Conservation (phyloP, 306 rosid species). For the Fagus crenata region DNA sequence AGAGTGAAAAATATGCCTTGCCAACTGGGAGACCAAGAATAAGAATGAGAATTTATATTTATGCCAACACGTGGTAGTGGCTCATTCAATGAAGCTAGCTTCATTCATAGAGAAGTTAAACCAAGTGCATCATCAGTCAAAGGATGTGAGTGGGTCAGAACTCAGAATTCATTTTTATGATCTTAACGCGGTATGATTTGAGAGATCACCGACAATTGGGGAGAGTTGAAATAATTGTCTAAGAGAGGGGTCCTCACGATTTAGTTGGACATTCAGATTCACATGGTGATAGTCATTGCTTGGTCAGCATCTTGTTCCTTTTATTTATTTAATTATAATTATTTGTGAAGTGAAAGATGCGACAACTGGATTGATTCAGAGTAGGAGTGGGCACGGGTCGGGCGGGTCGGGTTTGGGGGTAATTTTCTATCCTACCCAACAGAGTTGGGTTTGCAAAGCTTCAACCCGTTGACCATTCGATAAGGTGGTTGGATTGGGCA, state of each 20-base stretch:
- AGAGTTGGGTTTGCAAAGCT: too few species aligned
- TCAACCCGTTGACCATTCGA: too few species aligned
- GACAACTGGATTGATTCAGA: neutral
- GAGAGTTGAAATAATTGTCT: neutral
- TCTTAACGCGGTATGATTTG: neutral
- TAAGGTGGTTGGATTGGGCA: too few species aligned
- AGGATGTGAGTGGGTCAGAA: neutral
- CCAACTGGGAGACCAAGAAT: too few species aligned
- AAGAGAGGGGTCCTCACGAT: neutral
- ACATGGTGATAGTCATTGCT: neutral
- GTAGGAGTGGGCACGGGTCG: too few species aligned
- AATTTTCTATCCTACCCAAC: too few species aligned
- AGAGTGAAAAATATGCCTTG: too few species aligned
- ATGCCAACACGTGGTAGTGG: neutral
- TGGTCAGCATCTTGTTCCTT: neutral
- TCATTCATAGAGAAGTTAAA: neutral
- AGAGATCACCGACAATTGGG: slow-evolving; percentile 14
- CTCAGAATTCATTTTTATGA: neutral
- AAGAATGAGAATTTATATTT: too few species aligned
- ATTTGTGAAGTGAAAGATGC: neutral
- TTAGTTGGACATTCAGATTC: slow-evolving; percentile 6
- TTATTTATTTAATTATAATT: neutral
- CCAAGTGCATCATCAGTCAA: neutral
- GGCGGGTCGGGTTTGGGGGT: too few species aligned
- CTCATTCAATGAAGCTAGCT: neutral